Conservation (phyloP, 1,139 yeast genomes). For the Kodamaea arcana region DNA sequence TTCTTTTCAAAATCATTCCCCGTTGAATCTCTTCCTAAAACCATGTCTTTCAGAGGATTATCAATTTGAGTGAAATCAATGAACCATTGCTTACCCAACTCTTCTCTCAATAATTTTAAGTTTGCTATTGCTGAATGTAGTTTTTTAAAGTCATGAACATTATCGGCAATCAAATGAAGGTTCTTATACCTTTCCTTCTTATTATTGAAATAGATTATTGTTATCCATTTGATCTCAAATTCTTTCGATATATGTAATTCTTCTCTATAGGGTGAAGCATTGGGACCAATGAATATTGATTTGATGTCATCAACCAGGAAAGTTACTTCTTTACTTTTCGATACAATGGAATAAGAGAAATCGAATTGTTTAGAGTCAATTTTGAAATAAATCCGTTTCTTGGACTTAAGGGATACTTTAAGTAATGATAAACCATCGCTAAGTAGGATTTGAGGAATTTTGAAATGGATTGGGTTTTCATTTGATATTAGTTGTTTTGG, state of each 20-base stretch:
- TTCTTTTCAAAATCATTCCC: conserved; percentile 26
- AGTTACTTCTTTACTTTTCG: conserved; percentile 31
- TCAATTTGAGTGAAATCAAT: conserved; percentile 27
- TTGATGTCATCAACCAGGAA: conserved; percentile 70
- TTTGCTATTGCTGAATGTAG: conserved; percentile 57
- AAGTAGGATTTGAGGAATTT: conserved; percentile 24
- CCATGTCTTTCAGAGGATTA: conserved; percentile 19
- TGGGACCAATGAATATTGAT: conserved; percentile 60
- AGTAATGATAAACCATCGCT: conserved; percentile 49
- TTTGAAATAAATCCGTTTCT: conserved; percentile 41
- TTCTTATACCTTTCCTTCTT: conserved; percentile 53
- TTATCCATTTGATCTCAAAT: conserved; percentile 68
- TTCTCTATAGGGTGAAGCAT: conserved; percentile 80
- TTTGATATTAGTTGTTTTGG: background rate
- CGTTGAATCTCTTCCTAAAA: conserved; percentile 17
- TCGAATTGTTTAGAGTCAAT: conserved; percentile 34
- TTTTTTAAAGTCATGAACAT: conserved; percentile 54
- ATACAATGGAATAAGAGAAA: conserved; percentile 25
- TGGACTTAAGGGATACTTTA: conserved; percentile 67
- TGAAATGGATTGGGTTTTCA: conserved; percentile 8
- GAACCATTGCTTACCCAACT: conserved; percentile 30
- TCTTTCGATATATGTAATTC: conserved; percentile 72
- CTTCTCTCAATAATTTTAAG: conserved; percentile 37
- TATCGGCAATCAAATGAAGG: conserved; percentile 72
- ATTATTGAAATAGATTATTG: conserved; percentile 64